Evolutionary conservation across 176 grass and related monocot species (phyloP), one percentile per base, ranked within the genome.

Genomic region (Panicum miliaceum): DNA sequence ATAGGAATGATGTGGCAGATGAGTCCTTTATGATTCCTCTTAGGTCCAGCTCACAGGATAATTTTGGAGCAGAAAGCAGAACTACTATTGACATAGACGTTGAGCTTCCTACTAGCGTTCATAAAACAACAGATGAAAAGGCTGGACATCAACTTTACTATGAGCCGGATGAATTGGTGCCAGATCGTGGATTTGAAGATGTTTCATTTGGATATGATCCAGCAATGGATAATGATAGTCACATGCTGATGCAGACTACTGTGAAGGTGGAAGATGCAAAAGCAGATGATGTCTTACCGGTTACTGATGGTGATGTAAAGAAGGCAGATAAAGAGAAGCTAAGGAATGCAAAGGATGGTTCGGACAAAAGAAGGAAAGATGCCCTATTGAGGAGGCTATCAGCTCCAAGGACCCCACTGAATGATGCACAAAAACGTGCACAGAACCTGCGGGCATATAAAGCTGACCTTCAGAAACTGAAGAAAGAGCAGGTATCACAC

Each of bases 401-500:
- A 58, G 81, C 88, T 11, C 91, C 93, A 62, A 96, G 83, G 73
- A 84, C 79, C 46, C 84, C 84, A 68, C 63, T 88, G 27, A 79
- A 87, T 64, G 97, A 99, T 83, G 97, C 97, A 34, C 91, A 99
- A 77, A 99, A 99, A 75, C 91, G 97, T 29, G 97, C 97, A 23
- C 92, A 96, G 37, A 94, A 99, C 46, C 40, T 99, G 69, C 90
- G 93, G 43, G 86, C 88, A 37, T 96, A 92, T 45, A 99, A 99
- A 88, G 90, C 85, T 11, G 88, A 96, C 73, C 93, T 99, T 81
- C 91, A 92, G 48, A 99, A 96, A 88, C 45, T 88, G 70, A 99
- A 96, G 87, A 99, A 99, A 79, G 93, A 99, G 68, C 82, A 90
- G 93, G 97, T 96, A 84, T 29, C 52, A 41, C 52, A 19, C 70